Evolutionary conservation across 306 rosid genomes (phyloP).

Genomic region (Corylus americana): DNA sequence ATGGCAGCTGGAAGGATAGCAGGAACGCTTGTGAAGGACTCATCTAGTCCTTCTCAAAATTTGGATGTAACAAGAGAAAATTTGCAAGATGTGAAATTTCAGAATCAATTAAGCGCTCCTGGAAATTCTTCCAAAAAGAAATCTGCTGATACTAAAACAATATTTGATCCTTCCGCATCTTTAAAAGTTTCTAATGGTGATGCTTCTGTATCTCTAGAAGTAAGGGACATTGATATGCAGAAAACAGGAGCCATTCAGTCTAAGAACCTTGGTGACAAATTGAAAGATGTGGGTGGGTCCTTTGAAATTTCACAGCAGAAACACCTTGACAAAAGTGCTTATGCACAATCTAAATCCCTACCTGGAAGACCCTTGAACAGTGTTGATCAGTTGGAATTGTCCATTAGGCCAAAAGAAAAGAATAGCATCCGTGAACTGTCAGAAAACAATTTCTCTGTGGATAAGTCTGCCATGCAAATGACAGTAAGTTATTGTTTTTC

Average conservation of each 20-base stretch:
- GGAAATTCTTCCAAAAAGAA: conserved; percentile 59
- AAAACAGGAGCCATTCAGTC: conserved; percentile 57
- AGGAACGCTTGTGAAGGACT: conserved; percentile 46
- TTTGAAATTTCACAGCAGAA: conserved; percentile 57
- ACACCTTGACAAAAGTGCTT: conserved; percentile 60
- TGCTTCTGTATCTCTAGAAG: conserved; percentile 47
- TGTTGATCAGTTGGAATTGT: conserved; percentile 51
- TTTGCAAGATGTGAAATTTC: conserved; percentile 53
- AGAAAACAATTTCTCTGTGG: conserved; percentile 58
- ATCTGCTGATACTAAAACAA: conserved; percentile 53
- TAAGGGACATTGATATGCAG: conserved; percentile 64
- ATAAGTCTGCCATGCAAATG: conserved; percentile 51
- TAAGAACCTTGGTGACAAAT: conserved; percentile 57
- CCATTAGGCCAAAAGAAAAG: conserved; percentile 57
- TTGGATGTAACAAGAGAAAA: conserved; percentile 48
- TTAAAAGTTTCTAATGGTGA: conserved; percentile 61
- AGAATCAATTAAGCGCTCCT: conserved; percentile 48
- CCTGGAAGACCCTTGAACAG: conserved; percentile 52
- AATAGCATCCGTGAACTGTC: conserved; percentile 63
- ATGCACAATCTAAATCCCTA: conserved; percentile 60
- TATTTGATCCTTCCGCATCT: conserved; percentile 52
- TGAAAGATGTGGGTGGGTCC: conserved; percentile 60
- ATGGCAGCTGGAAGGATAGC: conserved; percentile 59
- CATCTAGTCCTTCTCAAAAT: conserved; percentile 48
- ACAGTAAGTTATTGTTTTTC: conserved; percentile 52